A percentile compares a stretch with the other conserved stretches of the same genome.
Evolutionary conservation across 2,329 filamentous ascomycete genomes (phyloP).

Genomic region (Penicillium sp.): DNA sequence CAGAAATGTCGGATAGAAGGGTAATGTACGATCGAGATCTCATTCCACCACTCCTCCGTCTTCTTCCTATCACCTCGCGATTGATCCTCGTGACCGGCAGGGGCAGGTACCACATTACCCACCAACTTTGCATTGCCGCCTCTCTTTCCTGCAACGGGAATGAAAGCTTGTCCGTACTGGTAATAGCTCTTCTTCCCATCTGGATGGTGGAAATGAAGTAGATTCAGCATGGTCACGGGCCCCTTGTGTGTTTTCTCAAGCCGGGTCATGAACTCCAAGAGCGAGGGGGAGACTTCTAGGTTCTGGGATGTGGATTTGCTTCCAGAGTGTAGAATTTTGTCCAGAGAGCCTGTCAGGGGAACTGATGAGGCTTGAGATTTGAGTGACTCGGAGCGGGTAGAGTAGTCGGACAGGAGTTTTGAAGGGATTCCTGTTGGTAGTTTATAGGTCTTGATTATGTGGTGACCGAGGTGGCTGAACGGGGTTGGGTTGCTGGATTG

Average conservation of each 20-base stretch:
- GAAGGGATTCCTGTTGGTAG: conserved; percentile 36
- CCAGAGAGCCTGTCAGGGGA: conserved; percentile 29
- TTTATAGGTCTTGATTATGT: conserved; percentile 31
- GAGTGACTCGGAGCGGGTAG: conserved; percentile 22
- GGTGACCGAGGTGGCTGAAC: conserved; percentile 8
- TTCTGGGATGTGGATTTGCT: conserved; percentile 44
- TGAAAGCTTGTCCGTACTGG: conserved; percentile 52
- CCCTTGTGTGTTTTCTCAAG: conserved; percentile 33
- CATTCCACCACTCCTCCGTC: conserved; percentile 53
- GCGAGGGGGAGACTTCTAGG: conserved; percentile 54
- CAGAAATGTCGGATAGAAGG: conserved; percentile 61
- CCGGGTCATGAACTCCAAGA: conserved; percentile 50
- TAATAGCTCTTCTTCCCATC: conserved; percentile 55
- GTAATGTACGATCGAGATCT: conserved; percentile 64
- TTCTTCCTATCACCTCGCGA: conserved; percentile 21
- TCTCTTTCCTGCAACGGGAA: conserved; percentile 49
- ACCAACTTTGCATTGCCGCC: conserved; percentile 63
- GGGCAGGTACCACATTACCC: conserved; percentile 51
- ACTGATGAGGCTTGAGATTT: conserved; percentile 15
- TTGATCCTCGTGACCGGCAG: conserved; percentile 17
- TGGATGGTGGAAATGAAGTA: conserved; percentile 55
- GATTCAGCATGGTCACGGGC: conserved; percentile 62
- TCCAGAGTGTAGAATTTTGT: conserved; percentile 24
- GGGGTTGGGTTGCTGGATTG: conserved; percentile 19
- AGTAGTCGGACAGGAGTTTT: conserved; percentile 31